Conservation (phyloP, 345 rosid genomes). For the Gossypium thurberi region DNA sequence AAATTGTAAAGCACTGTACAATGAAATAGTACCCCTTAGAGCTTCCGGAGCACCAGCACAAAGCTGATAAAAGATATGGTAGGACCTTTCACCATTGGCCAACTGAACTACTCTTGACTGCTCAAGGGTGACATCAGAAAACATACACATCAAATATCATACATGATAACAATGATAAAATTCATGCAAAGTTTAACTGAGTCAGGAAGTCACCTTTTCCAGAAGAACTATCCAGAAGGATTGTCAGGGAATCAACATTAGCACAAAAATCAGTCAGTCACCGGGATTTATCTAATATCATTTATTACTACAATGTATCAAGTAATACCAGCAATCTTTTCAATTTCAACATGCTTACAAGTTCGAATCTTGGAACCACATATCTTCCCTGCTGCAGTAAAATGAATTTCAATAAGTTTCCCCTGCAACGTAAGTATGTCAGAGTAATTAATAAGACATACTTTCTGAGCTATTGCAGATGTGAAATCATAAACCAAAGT, state of each 20-base stretch:
- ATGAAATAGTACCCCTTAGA: conserved; percentile 63
- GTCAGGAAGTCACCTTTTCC: conserved; percentile 66
- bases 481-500: neutral
- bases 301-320: neutral
- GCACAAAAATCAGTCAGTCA: conserved; percentile 26
- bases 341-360: conserved; percentile 43
- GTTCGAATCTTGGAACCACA: conserved; percentile 81
- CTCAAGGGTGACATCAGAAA: conserved; percentile 22
- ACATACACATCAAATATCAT: conserved; percentile 26
- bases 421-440: conserved; percentile 45
- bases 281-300: conserved; percentile 3
- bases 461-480: neutral
- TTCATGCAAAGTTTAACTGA: conserved; percentile 16
- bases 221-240: conserved; percentile 54
- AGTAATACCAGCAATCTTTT: conserved; percentile 12
- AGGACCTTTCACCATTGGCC: conserved; percentile 80
- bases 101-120: conserved; percentile 97
- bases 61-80: conserved; percentile 82
- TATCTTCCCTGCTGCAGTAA: conserved; percentile 68
- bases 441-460: neutral
- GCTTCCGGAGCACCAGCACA: conserved; percentile 90
- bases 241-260: conserved; percentile 15
- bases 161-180: conserved; percentile 12
- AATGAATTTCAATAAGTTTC: conserved; percentile 81
- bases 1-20: neutral